Base-by-base conservation (phyloP, 106 monocot species). In the Dioscorea dumetorum region DNA sequence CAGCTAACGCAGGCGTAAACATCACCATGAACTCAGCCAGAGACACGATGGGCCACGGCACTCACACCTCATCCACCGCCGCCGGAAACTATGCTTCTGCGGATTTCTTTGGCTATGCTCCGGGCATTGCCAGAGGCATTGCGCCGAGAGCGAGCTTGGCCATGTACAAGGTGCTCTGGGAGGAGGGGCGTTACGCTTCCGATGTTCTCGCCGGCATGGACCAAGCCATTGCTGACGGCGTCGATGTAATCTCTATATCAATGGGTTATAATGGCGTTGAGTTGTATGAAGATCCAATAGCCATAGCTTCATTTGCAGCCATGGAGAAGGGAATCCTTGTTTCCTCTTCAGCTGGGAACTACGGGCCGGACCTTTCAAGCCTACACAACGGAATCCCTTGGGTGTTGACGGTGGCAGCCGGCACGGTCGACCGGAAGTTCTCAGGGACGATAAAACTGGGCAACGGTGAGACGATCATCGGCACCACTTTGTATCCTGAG, bases 31-130 rank as follows among this genome's bases (percentile, higher is more conserved):
- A 41, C 10, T 41, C 41, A 3, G 41, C 41, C 0, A 6, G 41
- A 41, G 99, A 99, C 79, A 76, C 67, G 79, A 87, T 90, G 62
- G 99, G 99, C 8, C 99, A 99, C 62, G 99, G 99, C 22, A 93
- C 93, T 2, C 93, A 93, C 81, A 93, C 93, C 8, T 80, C 93
- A 13, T 88, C 88, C 24, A 93, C 93, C 8, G 93, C 78, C 3
- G 83, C 63, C 17, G 93, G 93, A 0, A 74, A 68, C 59, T 72
- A 56, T 33, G 93, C 69, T 5, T 14, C 49, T 23, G 67, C 59
- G 28, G 85, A 81, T 2, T 78, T 63, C 70, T 85, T 79, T 60
- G 88, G 92, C 19, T 86, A 86, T 49, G 83, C 73, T 8, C 2
- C 32, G 12, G 88, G 93, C 24, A 81, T 74, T 2, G 75, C 93